These are phyloP conservation scores for Lactifluus pinguis DNA, from an alignment of 768 basidiomycete species.

Conservation along the genomic window DNA sequence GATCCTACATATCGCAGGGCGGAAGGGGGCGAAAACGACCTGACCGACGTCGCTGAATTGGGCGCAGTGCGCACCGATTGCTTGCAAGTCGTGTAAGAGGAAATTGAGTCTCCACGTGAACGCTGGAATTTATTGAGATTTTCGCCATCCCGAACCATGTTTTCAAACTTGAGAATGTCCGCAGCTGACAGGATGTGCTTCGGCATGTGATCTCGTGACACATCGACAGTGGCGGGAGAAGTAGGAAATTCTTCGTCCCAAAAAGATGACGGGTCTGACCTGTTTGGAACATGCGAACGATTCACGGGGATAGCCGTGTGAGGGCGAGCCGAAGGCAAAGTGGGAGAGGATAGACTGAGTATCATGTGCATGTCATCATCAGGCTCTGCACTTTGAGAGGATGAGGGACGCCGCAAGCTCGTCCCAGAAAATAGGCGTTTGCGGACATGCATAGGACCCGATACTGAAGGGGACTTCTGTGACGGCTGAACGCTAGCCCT, in stretches of 20 bases:
- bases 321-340: background rate
- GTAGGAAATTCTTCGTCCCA: conserved; percentile 41
- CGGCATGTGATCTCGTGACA: conserved; percentile 41
- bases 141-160: conserved; percentile 32
- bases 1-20: background rate
- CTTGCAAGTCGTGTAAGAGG: conserved; percentile 10
- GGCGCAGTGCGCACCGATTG: background rate
- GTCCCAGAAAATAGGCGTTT: conserved; percentile 60
- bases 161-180: conserved; percentile 54
- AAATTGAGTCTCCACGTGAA: conserved; percentile 7
- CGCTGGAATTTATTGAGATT: conserved; percentile 7
- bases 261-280: conserved; percentile 27
- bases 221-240: conserved; percentile 30
- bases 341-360: conserved; percentile 33
- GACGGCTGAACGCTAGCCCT: conserved; percentile 15
- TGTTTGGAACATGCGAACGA: background rate
- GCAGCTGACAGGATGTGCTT: conserved; percentile 62
- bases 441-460: conserved; percentile 26
- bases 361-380: conserved; percentile 51
- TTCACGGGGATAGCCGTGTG: background rate
- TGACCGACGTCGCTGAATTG: background rate
- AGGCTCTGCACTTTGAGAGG: conserved; percentile 33
- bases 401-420: conserved; percentile 39
- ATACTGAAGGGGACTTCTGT: conserved; percentile 10
- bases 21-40: conserved; percentile 1